Conservation (phyloP, 1,284 basidiomycete species). For the Ustilago hordei region DNA sequence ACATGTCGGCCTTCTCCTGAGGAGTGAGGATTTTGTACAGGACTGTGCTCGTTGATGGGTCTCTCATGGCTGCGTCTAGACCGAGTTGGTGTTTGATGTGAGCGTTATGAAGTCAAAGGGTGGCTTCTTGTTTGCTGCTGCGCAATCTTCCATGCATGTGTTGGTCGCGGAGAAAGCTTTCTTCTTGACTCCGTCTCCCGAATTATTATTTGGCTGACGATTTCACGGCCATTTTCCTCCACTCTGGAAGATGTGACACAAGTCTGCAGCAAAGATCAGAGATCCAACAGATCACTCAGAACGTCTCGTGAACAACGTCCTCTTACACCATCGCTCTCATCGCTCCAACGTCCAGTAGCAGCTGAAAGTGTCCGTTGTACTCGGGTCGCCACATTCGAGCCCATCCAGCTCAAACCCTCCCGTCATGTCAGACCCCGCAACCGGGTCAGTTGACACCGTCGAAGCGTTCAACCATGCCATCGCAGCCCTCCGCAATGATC, state of each 20-base stretch:
- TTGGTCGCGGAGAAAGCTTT: slow-evolving; percentile 8
- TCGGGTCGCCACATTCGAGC: not conserved
- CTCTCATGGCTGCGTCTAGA: slow-evolving; percentile 25
- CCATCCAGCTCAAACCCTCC: not conserved
- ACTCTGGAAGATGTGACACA: slow-evolving; percentile 23
- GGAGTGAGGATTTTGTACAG: slow-evolving; percentile 65
- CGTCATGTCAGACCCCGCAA: slow-evolving; percentile 17
- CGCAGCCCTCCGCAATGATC: slow-evolving; percentile 18
- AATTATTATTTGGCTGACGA: not conserved
- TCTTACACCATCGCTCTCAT: not conserved
- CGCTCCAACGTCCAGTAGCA: too few relatives aligned
- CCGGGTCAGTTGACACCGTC: slow-evolving; percentile 12
- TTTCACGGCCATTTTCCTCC: slow-evolving; percentile 16
- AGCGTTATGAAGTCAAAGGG: not conserved
- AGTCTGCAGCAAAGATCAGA: slow-evolving; percentile 9
- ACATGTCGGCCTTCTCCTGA: slow-evolving; percentile 44
- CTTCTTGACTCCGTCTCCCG: slow-evolving; percentile 17
- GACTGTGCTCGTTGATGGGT: slow-evolving; percentile 51
- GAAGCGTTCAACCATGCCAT: slow-evolving; percentile 35
- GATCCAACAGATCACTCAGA: not conserved
- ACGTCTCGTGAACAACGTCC: not conserved
- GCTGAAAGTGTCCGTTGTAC: not conserved
- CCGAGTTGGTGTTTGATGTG: not conserved
- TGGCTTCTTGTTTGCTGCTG: slow-evolving; percentile 14
- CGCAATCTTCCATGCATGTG: not conserved